phyloP scores from a whole-genome alignment of 495 filamentous ascomycete species.

The Margaritispora aquatica region DNA sequence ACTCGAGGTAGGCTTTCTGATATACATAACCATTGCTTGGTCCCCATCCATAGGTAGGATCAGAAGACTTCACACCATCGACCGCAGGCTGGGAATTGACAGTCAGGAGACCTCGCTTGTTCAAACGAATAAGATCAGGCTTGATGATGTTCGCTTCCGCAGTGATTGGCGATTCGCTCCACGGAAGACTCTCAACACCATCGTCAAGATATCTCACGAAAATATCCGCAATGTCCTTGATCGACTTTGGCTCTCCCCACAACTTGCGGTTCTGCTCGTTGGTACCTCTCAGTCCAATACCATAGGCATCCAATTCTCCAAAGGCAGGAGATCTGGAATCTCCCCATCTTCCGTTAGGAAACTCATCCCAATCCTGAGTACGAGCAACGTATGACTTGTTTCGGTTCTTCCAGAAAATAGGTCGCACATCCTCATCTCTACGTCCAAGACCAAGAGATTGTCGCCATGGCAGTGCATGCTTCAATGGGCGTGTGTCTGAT shows the following conservation, averaged over 20 bases:
- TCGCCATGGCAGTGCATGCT: conserved; percentile 88
- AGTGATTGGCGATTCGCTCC: conserved; percentile 87
- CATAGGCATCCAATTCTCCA: conserved; percentile 93
- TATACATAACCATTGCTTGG: conserved; percentile 94
- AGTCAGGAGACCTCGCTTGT: conserved; percentile 80
- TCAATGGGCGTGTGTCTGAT: conserved; percentile 65
- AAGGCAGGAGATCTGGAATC: conserved; percentile 96
- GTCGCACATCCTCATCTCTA: conserved; percentile 89
- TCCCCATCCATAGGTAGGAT: conserved; percentile 90
- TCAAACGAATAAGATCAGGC: conserved; percentile 70
- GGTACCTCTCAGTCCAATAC: conserved; percentile 89
- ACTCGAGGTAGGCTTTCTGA: conserved; percentile 95
- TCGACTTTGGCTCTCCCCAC: conserved; percentile 79
- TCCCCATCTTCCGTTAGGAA: conserved; percentile 98
- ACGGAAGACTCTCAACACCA: conserved; percentile 77
- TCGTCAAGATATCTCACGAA: conserved; percentile 80
- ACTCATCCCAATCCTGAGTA: conserved; percentile 99
- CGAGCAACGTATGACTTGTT: conserved; percentile 92
- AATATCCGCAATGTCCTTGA: conserved; percentile 73
- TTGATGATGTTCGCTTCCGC: conserved; percentile 74
- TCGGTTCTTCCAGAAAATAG: conserved; percentile 98
- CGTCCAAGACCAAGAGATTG: conserved; percentile 85
- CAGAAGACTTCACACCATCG: conserved; percentile 81
- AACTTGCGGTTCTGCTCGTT: conserved; percentile 95
- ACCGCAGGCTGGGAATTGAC: conserved; percentile 98